These are phyloP conservation scores for Ogataea pilisensis DNA, from an alignment of 805 yeast species.

Conservation along the genomic window DNA sequence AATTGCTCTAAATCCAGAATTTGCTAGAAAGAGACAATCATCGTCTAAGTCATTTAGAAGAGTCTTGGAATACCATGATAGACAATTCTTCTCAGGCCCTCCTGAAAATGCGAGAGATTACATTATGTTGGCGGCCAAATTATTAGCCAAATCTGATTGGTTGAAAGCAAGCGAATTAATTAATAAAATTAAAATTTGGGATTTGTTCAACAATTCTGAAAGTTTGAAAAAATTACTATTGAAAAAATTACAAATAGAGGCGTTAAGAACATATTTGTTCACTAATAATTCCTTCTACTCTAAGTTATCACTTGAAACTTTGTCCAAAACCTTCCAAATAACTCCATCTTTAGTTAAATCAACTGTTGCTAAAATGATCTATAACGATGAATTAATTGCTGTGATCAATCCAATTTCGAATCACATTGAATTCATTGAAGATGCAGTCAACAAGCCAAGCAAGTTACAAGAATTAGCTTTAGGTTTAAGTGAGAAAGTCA, in stretches of 20 bases:
- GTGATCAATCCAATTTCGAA: conserved; percentile 62
- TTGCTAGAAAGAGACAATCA: conserved; percentile 50
- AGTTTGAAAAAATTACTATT: conserved; percentile 66
- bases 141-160: conserved; percentile 91
- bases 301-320: conserved; percentile 63
- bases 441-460: conserved; percentile 61
- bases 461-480: conserved; percentile 83
- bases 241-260: conserved; percentile 80
- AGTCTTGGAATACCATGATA: conserved; percentile 86
- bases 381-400: conserved; percentile 73
- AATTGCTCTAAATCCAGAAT: conserved; percentile 68
- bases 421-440: conserved; percentile 64
- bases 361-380: conserved; percentile 70
- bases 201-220: conserved; percentile 66
- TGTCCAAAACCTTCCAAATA: conserved; percentile 66
- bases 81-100: conserved; percentile 94
- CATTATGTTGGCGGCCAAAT: conserved; percentile 87
- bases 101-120: conserved; percentile 95
- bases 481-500: conserved; percentile 76
- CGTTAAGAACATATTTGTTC: conserved; percentile 88
- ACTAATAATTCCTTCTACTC: conserved; percentile 74
- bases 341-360: conserved; percentile 51
- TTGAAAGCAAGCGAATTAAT: conserved; percentile 66
- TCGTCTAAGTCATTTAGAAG: conserved; percentile 83
- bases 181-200: conserved; percentile 80